Base-by-base conservation (phyloP, 805 yeast genomes). In the Scheffersomyces stipitis region DNA sequence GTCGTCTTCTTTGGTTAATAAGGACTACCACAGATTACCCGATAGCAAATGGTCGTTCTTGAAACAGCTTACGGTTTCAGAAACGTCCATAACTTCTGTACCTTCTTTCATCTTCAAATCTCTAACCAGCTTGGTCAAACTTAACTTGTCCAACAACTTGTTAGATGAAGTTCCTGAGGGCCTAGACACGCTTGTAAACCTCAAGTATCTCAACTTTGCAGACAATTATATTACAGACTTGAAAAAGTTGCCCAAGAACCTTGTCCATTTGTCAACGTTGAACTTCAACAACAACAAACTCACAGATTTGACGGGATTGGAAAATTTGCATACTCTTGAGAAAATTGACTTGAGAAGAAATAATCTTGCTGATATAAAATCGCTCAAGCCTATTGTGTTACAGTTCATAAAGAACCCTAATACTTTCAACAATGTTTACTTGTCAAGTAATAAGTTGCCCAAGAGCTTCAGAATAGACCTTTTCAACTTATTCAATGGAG, bases 141-240 rank as follows among this genome's bases (percentile, higher is more conserved):
- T 81, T 34, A 83, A 81, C 48, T 55, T 81, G 22, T 80, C 86
- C 2, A 66, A 70, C 40, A 81, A 81, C 46, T 54, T 67, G 27
- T 58, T 81, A 20, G 69, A 67, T 16, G 56, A 58, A 6, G 47
- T 81, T 7, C 86, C 86, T 0, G 60, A 60, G n/a, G 79, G 83
- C 3, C 62, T 81, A 29, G 64, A 71, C 12, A 69, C 70, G 31
- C 64, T 81, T 26, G 46, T 56, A 2, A 70, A 68, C 45, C 51
- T 78, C 43, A 76, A 73, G 45, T 75, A 76, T 46, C 48, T 69
- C 20, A 69, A 69, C 42, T 60, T 69, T 26, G 56, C 72, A 5
- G 74, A 67, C 45, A 69, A 69, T 41, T 66, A 64, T 41, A 60
- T 69, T 38, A 60, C 70, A 0, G 45, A 42, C 28, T 52, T 68